These are phyloP conservation scores for Phytophthora hybrid DNA, from an alignment of 352 stramenopile species.

Conservation along the genomic window DNA sequence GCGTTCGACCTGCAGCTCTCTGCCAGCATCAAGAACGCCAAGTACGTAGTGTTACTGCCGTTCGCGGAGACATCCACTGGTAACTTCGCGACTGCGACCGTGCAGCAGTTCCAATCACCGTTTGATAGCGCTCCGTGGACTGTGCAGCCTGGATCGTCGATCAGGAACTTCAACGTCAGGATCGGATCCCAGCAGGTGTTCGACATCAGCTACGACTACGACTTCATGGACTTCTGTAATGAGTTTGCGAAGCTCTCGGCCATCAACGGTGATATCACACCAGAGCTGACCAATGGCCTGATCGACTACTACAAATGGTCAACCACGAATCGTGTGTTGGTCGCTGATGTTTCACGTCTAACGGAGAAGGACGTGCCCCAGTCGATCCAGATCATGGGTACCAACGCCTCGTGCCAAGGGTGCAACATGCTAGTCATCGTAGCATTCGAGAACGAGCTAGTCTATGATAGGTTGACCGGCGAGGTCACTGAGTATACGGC, in stretches of 20 bases:
- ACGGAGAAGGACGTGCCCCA: too few species aligned
- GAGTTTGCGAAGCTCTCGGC: conserved; percentile 1
- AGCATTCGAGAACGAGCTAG: too few species aligned
- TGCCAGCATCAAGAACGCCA: too few species aligned
- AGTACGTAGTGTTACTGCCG: too few species aligned
- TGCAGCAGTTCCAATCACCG: conserved; percentile 9
- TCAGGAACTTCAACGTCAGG: conserved; percentile 4
- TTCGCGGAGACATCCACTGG: too few species aligned
- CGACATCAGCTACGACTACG: conserved; percentile 1
- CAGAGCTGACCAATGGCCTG: conserved; percentile 1
- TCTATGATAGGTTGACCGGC: too few species aligned
- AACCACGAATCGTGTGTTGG: neutral
- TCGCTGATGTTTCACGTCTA: too few species aligned
- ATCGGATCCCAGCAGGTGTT: neutral
- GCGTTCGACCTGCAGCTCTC: too few species aligned
- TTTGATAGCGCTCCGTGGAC: conserved; percentile 9
- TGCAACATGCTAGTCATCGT: too few species aligned
- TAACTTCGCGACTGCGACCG: neutral
- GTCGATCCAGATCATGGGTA: too few species aligned
- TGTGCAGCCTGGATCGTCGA: neutral
- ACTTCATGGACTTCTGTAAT: conserved; percentile 4
- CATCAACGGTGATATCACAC: conserved; percentile 1
- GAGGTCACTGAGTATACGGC: too few species aligned
- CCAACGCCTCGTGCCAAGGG: too few species aligned
- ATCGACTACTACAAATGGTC: neutral